Evolutionary conservation across 257 asterid species (phyloP), one percentile per base, ranked within the genome.

Genomic region (Pogostemon cablin): DNA sequence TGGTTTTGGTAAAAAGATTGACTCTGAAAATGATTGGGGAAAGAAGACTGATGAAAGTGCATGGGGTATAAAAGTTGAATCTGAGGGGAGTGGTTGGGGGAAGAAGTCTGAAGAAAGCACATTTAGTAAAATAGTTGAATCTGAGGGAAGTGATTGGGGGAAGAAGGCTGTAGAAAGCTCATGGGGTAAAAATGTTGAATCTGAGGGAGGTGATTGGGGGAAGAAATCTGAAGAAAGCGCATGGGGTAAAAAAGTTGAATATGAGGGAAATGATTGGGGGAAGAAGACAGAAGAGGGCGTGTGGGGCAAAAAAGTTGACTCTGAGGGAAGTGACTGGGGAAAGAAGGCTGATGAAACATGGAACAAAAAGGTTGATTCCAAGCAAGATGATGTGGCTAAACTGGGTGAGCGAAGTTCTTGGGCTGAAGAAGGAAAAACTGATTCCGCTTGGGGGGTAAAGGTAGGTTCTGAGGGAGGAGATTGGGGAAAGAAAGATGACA

Each of bases 371-470:
- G 64, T 11, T 10, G 56, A 48, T 20, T 12, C 75, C 6, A 41
- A 54, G 6, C 68, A 42, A 9, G 35, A 35, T 35, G 67, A 7
- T 2, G 32, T 25, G 32, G 32, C 32, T 25, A 25, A 25, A 25
- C 32, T 25, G 15, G 60, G 50, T 25, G 72, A 20, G 39, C 57
- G 68, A 48, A 68, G 70, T 38, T 56, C 46, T 15, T 41, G 66
- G 69, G 65, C 41, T 10, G 37, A 40, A 52, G 76, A 65, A 74
- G 68, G 62, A 39, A 67, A 50, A 39, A 57, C 47, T 46, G 49
- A 44, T 72, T 75, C 80, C 9, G 17, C 78, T 3, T 82, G 88
- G 86, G 82, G 75, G 6, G 56, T 68, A 34, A 71, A 71, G 57
- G 72, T 7, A 9, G 79, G 72, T 25, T 42, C 84, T 69, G 77